Evolutionary conservation across 2,329 filamentous ascomycete species (phyloP).

Genomic region (Cercospora zeae-maydis): DNA sequence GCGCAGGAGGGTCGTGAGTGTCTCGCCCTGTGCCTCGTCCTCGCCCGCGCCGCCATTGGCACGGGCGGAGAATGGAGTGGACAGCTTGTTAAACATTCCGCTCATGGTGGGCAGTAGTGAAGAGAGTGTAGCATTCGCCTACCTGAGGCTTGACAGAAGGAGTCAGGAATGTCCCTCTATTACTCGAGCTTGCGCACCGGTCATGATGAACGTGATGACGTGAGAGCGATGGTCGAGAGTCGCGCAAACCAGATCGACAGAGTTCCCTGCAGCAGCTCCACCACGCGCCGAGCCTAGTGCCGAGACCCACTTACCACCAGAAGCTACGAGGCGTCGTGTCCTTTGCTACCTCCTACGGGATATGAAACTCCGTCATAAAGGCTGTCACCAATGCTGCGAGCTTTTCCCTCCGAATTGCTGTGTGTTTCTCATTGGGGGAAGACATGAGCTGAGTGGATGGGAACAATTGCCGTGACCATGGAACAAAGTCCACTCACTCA

Average conservation of each 20-base stretch:
- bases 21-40: slow-evolving; percentile 33
- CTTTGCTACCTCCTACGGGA: not conserved
- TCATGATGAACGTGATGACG: slow-evolving; percentile 4
- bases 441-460: not conserved
- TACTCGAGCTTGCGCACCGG: not conserved
- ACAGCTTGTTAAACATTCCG: not conserved
- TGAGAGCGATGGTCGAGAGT: slow-evolving; percentile 3
- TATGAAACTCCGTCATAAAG: not conserved
- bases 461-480: not conserved
- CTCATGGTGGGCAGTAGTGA: not conserved
- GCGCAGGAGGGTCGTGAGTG: slow-evolving; percentile 46
- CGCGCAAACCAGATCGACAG: slow-evolving; percentile 4
- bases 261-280: slow-evolving; percentile 1
- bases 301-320: not conserved
- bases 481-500: slow-evolving; percentile 68
- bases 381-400: not conserved
- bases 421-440: not conserved
- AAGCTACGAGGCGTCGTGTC: slow-evolving; percentile 1
- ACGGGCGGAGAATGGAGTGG: not conserved
- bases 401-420: not conserved
- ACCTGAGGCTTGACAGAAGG: not conserved
- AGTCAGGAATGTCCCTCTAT: not conserved
- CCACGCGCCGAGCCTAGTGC: not conserved
- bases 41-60: slow-evolving; percentile 12
- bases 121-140: not conserved